Evolutionary conservation across 1,284 basidiomycete genomes (phyloP).

Genomic region (Malassezia psittaci): DNA sequence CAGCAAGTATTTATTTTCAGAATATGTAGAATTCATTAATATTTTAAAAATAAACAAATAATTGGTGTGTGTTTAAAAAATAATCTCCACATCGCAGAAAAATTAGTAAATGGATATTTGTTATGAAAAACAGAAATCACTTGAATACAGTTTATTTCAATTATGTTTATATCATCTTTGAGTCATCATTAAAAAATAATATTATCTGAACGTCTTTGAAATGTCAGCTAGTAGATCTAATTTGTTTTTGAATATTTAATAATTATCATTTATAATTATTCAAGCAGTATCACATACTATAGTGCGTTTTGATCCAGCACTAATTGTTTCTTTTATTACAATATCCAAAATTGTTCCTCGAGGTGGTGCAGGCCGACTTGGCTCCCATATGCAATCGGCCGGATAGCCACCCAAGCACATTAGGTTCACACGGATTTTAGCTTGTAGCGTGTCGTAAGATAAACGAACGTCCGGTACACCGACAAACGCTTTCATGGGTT

Average conservation of each 20-base stretch:
- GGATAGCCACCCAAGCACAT: slow-evolving; percentile 1
- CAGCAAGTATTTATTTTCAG: slow-evolving; percentile 13
- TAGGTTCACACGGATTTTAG: slow-evolving; percentile 21
- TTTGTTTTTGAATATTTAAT: too few species aligned
- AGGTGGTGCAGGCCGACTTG: neutral
- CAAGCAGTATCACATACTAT: slow-evolving; percentile 4
- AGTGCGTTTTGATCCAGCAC: slow-evolving; percentile 10
- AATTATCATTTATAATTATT: neutral
- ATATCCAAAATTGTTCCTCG: slow-evolving; percentile 5
- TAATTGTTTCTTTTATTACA: slow-evolving; percentile 4
- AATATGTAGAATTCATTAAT: slow-evolving; percentile 6
- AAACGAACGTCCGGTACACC: slow-evolving; percentile 21
- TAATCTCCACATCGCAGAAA: too few species aligned
- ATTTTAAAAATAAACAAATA: neutral
- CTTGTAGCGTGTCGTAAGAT: slow-evolving; percentile 12
- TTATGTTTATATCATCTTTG: too few species aligned
- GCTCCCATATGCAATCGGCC: slow-evolving; percentile 10
- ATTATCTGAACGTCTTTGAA: too few species aligned
- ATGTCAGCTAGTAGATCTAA: too few species aligned
- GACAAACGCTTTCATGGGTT: slow-evolving; percentile 17
- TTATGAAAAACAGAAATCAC: too few species aligned
- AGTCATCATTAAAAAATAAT: too few species aligned
- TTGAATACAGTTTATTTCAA: too few species aligned
- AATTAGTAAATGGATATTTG: too few species aligned
- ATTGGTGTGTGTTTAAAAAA: too few species aligned